Conservation (phyloP, 179 eudicot species). For the Actinidia polygama region DNA sequence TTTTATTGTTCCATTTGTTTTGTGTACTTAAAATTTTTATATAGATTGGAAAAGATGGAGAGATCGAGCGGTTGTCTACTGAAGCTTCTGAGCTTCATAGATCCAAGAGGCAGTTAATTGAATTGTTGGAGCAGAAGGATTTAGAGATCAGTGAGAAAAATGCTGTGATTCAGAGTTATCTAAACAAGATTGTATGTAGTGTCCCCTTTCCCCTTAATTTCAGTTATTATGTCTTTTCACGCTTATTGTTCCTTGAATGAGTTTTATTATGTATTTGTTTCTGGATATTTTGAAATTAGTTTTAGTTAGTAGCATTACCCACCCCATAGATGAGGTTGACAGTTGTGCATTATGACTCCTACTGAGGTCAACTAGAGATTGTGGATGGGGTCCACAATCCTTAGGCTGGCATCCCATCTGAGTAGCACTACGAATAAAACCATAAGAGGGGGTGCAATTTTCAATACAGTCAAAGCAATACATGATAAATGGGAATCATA, state of each 20-base stretch:
- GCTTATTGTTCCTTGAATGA: neutral
- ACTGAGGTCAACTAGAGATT: neutral
- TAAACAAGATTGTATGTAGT: constrained; percentile 72
- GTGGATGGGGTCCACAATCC: neutral
- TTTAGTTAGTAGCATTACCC: neutral
- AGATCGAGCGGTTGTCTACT: constrained; percentile 64
- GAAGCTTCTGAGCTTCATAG: constrained; percentile 78
- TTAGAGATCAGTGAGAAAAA: constrained; percentile 79
- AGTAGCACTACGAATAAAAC: neutral
- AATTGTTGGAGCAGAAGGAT: constrained; percentile 73
- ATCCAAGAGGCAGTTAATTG: constrained; percentile 88
- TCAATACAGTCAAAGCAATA: neutral
- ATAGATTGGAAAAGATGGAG: constrained; percentile 90
- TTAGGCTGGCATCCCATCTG: neutral
- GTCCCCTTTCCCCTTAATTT: neutral
- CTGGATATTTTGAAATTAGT: neutral
- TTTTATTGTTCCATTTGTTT: neutral
- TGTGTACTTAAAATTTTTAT: neutral
- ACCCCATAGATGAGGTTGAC: neutral
- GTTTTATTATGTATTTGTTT: neutral
- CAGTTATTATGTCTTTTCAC: neutral
- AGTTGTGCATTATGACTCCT: neutral
- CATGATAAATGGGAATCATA: neutral
- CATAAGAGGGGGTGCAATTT: neutral
- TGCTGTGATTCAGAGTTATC: constrained; percentile 64